phyloP scores from a whole-genome alignment of 768 basidiomycete genomes.

The Mycena vulgaris region DNA sequence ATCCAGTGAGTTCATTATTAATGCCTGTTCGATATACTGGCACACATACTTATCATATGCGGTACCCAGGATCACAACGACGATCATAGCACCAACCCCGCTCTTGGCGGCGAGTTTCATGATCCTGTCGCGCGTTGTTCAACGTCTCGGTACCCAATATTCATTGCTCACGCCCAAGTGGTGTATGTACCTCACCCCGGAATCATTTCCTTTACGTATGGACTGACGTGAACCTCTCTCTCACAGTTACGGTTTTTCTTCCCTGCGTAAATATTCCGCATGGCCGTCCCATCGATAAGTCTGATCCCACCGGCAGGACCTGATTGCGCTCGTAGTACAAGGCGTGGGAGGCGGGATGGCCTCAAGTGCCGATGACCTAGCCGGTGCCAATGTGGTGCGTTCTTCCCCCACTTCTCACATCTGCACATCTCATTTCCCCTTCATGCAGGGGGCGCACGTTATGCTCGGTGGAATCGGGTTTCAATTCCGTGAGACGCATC shows the following conservation, averaged over 20 bases:
- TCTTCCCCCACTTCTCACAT: background rate
- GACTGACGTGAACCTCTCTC: slow-evolving; percentile 18
- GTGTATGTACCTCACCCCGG: slow-evolving; percentile 51
- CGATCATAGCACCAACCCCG: slow-evolving; percentile 70
- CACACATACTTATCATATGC: background rate
- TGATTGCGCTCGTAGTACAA: slow-evolving; percentile 21
- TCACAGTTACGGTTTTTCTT: slow-evolving; percentile 57
- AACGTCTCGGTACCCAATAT: slow-evolving; percentile 61
- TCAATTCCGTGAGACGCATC: slow-evolving; percentile 59
- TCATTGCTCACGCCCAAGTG: slow-evolving; percentile 61
- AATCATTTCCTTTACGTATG: slow-evolving; percentile 12
- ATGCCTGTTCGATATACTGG: background rate
- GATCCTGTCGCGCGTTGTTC: slow-evolving; percentile 63
- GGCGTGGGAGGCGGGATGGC: slow-evolving; percentile 30
- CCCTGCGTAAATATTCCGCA: slow-evolving; percentile 47
- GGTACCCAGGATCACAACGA: slow-evolving; percentile 53
- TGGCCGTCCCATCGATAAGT: no score
- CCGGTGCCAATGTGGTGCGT: slow-evolving; percentile 2
- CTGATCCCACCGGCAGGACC: no score
- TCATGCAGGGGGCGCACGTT: slow-evolving; percentile 1
- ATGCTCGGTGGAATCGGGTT: slow-evolving; percentile 78
- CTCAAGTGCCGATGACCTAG: slow-evolving; percentile 11
- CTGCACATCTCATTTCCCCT: background rate
- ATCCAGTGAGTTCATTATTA: slow-evolving; percentile 66
- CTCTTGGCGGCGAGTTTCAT: slow-evolving; percentile 71